Evolutionary conservation across 306 rosid species (phyloP).

Genomic region (Pterocarpus macrocarpus): DNA sequence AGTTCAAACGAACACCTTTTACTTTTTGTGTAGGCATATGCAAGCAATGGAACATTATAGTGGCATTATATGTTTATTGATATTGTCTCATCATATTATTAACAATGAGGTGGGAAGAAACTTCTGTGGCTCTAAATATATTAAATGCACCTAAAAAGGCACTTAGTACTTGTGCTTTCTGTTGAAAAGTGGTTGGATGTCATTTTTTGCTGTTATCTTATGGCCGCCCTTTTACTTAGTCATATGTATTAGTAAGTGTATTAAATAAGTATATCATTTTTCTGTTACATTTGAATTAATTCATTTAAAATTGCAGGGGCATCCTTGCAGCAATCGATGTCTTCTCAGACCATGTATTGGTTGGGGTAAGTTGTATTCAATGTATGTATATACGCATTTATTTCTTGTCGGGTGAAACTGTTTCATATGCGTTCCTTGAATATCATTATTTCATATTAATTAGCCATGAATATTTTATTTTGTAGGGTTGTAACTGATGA

Average conservation of each 20-base stretch:
- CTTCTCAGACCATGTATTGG: conserved; percentile 78
- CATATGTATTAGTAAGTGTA: not conserved
- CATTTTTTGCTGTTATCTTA: conserved; percentile 37
- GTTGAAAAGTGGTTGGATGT: conserved; percentile 12
- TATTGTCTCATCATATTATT: conserved; percentile 28
- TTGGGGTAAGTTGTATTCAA: conserved; percentile 82
- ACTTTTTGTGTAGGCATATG: not conserved
- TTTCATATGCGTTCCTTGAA: not conserved
- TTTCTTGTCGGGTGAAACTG: conserved; percentile 17
- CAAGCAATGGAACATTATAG: conserved; percentile 12
- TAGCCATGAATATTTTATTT: conserved; percentile 21
- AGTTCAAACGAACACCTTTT: not conserved
- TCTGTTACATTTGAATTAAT: conserved; percentile 28
- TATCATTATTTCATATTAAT: conserved; percentile 3
- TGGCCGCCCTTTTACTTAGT: conserved; percentile 2
- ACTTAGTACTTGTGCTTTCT: not conserved
- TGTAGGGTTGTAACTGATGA: conserved; percentile 7
- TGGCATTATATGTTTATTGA: conserved; percentile 12
- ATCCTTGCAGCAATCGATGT: conserved; percentile 93
- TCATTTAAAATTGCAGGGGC: conserved; percentile 71
- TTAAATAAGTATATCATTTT: not conserved
- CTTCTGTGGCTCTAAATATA: not conserved
- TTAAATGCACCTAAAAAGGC: conserved; percentile 8
- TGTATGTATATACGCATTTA: conserved; percentile 17
- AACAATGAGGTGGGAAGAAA: not conserved